Percentiles rank a stretch among this genome's conserved stretches.
Evolutionary conservation across 2,329 filamentous ascomycete genomes (phyloP).

Genomic region (Pseudonectria foliicola): DNA sequence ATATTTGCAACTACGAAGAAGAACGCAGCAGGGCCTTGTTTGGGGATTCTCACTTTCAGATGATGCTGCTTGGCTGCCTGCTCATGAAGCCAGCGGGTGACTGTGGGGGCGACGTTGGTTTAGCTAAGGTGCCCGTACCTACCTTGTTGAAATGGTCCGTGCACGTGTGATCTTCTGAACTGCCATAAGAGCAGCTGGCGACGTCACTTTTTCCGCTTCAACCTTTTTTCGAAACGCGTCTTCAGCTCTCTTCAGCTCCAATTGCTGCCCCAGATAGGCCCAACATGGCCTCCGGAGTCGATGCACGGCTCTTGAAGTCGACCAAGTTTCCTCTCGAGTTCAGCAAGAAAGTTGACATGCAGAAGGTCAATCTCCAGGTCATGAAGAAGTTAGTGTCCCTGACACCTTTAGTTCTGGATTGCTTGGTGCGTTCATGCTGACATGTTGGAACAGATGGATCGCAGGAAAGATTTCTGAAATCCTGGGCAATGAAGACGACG

Average conservation of each 20-base stretch:
- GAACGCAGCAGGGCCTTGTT: too few relatives aligned
- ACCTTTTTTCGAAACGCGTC: constrained; percentile 12
- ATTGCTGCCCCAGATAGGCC: constrained; percentile 13
- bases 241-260: constrained; percentile 3
- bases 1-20: too few relatives aligned
- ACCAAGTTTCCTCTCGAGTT: constrained; percentile 95
- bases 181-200: constrained; percentile 8
- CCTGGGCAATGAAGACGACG: constrained; percentile 87
- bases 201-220: constrained; percentile 22
- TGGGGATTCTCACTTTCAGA: too few relatives aligned
- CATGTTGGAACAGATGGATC: constrained; percentile 68
- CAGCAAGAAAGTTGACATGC: constrained; percentile 91
- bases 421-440: constrained; percentile 7
- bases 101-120: too few relatives aligned
- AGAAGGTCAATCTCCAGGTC: constrained; percentile 92
- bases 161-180: constrained; percentile 2
- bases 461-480: constrained; percentile 80
- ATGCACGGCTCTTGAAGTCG: constrained; percentile 80
- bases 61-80: too few relatives aligned
- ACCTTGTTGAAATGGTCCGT: constrained; percentile 5
- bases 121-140: too few relatives aligned
- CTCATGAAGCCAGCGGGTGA: too few relatives aligned
- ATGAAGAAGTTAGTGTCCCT: constrained; percentile 76
- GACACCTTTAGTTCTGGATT: background rate
- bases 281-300: constrained; percentile 74